Evolutionary conservation across 371 early-diverging fungal species (phyloP).

Genomic region (Zychaea mexicana): DNA sequence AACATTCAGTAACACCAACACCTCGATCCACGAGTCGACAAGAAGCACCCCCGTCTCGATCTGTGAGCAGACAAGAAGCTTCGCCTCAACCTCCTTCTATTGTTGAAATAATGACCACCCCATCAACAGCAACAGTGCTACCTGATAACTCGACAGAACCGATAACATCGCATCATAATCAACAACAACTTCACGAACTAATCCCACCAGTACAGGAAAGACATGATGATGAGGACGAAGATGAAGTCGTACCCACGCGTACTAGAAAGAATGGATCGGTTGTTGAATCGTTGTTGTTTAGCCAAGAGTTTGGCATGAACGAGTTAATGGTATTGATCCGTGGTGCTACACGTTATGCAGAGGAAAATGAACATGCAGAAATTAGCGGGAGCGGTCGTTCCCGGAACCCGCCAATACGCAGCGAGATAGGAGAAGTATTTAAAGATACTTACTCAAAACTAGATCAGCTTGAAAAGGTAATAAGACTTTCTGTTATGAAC

Average conservation of each 20-base stretch:
- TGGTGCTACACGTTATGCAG: slow-evolving; percentile 36
- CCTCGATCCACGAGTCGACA: no score
- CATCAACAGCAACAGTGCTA: background rate
- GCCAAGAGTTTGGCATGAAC: slow-evolving; percentile 54
- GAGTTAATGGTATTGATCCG: slow-evolving; percentile 53
- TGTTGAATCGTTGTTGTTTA: slow-evolving; percentile 42
- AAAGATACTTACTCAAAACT: slow-evolving; percentile 38
- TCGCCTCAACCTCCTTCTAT: background rate
- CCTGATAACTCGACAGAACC: no score
- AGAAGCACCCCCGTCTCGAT: background rate
- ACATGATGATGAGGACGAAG: background rate
- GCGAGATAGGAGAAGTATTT: slow-evolving; percentile 39
- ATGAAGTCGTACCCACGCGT: background rate
- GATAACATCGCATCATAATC: no score
- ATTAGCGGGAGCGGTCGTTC: background rate
- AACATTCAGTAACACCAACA: no score
- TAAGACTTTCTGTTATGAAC: background rate
- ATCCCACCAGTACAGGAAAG: no score
- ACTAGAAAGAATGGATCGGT: slow-evolving; percentile 2
- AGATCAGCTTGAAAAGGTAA: slow-evolving; percentile 53
- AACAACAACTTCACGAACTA: no score
- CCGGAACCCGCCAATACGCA: slow-evolving; percentile 24
- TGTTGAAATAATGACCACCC: no score
- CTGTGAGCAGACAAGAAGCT: background rate
- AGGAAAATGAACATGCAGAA: slow-evolving; percentile 15